Conservation (phyloP, 495 filamentous ascomycete genomes). For the Geoglossum glabrum region DNA sequence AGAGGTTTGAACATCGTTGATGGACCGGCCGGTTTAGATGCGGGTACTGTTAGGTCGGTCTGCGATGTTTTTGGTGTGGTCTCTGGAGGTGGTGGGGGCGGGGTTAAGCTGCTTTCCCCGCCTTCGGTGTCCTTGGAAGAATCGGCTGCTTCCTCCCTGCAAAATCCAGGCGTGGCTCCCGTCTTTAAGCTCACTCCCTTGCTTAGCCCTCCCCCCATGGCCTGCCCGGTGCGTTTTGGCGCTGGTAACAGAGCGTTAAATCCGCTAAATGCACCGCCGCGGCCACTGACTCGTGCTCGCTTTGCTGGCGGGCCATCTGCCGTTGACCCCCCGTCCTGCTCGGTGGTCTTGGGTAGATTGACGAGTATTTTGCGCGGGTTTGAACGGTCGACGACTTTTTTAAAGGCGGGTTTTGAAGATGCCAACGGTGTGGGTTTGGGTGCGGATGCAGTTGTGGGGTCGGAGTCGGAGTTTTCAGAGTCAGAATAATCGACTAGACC, state of each 20-base stretch:
- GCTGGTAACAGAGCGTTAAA: conserved; percentile 80
- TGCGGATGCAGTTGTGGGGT: conserved; percentile 20
- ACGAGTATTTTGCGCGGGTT: conserved; percentile 70
- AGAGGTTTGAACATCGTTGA: conserved; percentile 75
- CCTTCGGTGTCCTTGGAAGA: conserved; percentile 6
- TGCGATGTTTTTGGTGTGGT: neutral
- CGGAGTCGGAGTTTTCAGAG: conserved; percentile 56
- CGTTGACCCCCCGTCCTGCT: conserved; percentile 17
- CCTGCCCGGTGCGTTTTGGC: conserved; percentile 40
- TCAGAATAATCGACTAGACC: conserved; percentile 67
- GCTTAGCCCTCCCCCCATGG: conserved; percentile 13
- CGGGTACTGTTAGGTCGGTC: neutral
- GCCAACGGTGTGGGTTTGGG: conserved; percentile 10
- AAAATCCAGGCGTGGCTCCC: conserved; percentile 57
- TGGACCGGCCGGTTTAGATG: conserved; percentile 39
- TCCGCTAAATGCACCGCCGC: conserved; percentile 40
- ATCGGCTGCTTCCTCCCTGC: conserved; percentile 24
- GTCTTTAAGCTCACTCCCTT: conserved; percentile 56
- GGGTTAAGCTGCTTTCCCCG: neutral
- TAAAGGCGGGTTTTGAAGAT: conserved; percentile 32
- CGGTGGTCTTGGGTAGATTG: conserved; percentile 31
- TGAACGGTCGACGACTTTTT: conserved; percentile 57
- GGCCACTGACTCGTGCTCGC: conserved; percentile 35
- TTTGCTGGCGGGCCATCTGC: conserved; percentile 51
- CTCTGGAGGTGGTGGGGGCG: neutral